Evolutionary conservation across 2,329 filamentous ascomycete genomes (phyloP).

Genomic region (Epichloe baconii): DNA sequence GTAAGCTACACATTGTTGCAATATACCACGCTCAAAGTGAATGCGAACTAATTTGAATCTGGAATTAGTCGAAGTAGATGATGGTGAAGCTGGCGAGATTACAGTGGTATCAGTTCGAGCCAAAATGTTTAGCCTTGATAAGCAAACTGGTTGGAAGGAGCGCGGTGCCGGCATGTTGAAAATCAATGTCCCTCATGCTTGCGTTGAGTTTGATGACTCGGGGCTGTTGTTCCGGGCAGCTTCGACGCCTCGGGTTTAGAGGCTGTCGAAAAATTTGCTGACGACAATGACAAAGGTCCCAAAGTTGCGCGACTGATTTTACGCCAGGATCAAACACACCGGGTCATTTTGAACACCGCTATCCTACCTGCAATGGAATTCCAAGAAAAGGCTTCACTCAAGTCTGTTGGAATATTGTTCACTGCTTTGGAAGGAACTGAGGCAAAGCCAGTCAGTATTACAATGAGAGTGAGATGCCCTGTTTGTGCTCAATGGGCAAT

Average conservation of each 20-base stretch:
- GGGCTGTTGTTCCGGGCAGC: conserved; percentile 33
- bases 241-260: conserved; percentile 43
- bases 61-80: conserved; percentile 53
- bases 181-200: conserved; percentile 57
- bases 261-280: conserved; percentile 26
- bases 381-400: conserved; percentile 61
- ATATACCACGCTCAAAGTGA: neutral
- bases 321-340: conserved; percentile 79
- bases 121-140: conserved; percentile 72
- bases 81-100: conserved; percentile 73
- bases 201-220: conserved; percentile 41
- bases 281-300: conserved; percentile 16
- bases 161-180: conserved; percentile 74
- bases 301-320: conserved; percentile 66
- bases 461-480: conserved; percentile 40
- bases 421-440: conserved; percentile 47
- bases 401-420: conserved; percentile 55
- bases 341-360: conserved; percentile 75
- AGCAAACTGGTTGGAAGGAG: conserved; percentile 71
- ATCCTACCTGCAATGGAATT: conserved; percentile 70
- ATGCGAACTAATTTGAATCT: neutral
- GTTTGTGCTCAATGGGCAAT: neutral
- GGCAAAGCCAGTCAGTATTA: conserved; percentile 42
- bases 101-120: conserved; percentile 65
- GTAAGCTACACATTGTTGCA: conserved; percentile 34